Evolutionary conservation across 805 yeast genomes (phyloP), one percentile per base, ranked within the genome.

Genomic region (Myxozyma mucilagina): DNA sequence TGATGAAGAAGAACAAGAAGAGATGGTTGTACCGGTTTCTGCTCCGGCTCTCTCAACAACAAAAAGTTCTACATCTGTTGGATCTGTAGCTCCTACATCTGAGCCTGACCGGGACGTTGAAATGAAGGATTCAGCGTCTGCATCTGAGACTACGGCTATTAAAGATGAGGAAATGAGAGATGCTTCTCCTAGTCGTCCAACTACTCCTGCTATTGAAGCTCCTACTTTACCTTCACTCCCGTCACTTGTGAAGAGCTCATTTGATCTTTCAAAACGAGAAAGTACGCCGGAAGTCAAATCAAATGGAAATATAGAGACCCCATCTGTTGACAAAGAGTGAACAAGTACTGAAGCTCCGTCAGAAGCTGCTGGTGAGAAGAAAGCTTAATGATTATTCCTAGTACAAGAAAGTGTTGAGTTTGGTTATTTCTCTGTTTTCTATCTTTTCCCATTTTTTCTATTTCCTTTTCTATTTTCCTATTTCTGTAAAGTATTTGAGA

Each of bases 1-100:
- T 29, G 68, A 64, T 14, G 66, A 49, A 2, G 67, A 63, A 4
- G 67, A 63, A 11, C 64, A 59, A 14, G 56, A 41, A 48, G 57
- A 53, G 24, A 16, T 31, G 41, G 20, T n/a, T 34, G 49, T 34
- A 2, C 16, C 32, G 11, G 57, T 43, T 42, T 7, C 39, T 4
- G 45, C 44, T 41, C 31, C 38, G 7, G 47, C 55, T 39, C 16
- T n/a, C 3, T 38, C 41, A 24, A 47, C 34, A 16, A 20, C 43
- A 20, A 50, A 50, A 13, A 36, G 4, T n/a, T 39, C 54, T 18
- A 39, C 24, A 14, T 44, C 53, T 7, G 53, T 36, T 20, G 20
- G 20, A 14, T 7, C 44, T 7, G n/a, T 20, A 13, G 9, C 44
- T 7, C 20, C 9, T 41, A 20, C 13, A 20, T n/a, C n/a, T n/a